phyloP scores from a whole-genome alignment of 176 grass and related monocot species.

The Carex parvula region DNA sequence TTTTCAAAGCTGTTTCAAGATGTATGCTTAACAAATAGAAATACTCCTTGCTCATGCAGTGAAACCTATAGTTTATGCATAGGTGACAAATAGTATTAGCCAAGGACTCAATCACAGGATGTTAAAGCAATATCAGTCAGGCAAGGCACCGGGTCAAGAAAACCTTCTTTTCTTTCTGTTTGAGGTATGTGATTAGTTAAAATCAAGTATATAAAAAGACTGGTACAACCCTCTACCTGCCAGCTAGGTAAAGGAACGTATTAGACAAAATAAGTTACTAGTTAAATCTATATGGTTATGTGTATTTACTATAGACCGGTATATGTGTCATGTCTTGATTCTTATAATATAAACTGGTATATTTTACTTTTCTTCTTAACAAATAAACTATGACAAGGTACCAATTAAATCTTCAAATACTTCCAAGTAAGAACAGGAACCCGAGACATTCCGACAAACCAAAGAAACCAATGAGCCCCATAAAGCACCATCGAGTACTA shows the following conservation, averaged over 20 bases:
- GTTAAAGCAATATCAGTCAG: not conserved
- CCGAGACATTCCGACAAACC: slow-evolving; percentile 22
- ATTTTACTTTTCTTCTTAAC: not conserved
- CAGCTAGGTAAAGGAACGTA: not conserved
- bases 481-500: slow-evolving; percentile 36
- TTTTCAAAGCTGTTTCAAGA: too few relatives aligned
- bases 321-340: not conserved
- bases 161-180: not conserved
- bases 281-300: not conserved
- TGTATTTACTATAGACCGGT: not conserved
- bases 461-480: slow-evolving; percentile 52
- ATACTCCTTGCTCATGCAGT: not conserved
- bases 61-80: not conserved
- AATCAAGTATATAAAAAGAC: not conserved
- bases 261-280: not conserved
- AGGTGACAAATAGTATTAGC: not conserved
- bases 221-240: not conserved
- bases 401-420: slow-evolving; percentile 23
- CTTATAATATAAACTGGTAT: not conserved
- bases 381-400: slow-evolving; percentile 11
- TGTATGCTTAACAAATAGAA: not conserved
- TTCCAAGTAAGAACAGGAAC: slow-evolving; percentile 20
- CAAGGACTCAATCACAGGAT: not conserved
- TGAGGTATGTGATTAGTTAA: not conserved
- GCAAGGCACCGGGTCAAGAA: not conserved